phyloP scores from a whole-genome alignment of 2,329 filamentous ascomycete genomes.

The Penicillium frequentans region DNA sequence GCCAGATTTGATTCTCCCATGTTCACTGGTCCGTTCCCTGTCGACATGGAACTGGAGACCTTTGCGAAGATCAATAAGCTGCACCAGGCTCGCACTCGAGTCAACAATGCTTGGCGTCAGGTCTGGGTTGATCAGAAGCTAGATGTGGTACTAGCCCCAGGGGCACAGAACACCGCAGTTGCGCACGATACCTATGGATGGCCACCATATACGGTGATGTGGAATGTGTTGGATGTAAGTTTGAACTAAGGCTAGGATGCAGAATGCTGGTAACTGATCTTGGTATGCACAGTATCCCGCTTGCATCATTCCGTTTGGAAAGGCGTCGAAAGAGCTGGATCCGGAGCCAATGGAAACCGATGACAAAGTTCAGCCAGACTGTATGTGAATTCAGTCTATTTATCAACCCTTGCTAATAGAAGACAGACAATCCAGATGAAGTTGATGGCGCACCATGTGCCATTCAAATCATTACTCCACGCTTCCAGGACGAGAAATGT shows the following conservation, averaged over 20 bases:
- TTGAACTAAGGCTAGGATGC: neutral
- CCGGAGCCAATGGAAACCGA: conserved; percentile 28
- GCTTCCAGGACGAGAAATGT: conserved; percentile 52
- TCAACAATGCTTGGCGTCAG: conserved; percentile 44
- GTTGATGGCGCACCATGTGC: conserved; percentile 48
- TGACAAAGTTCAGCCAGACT: conserved; percentile 29
- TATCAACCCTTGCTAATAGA: neutral
- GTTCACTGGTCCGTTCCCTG: conserved; percentile 32
- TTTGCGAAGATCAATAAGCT: conserved; percentile 47
- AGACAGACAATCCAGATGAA: conserved; percentile 41
- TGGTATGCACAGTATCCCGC: conserved; percentile 47
- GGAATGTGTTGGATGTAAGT: conserved; percentile 55
- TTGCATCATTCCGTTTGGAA: conserved; percentile 49
- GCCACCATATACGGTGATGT: conserved; percentile 49
- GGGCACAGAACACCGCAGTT: conserved; percentile 53
- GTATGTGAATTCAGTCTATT: conserved; percentile 12
- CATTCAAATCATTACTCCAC: conserved; percentile 49
- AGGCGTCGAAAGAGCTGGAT: conserved; percentile 45
- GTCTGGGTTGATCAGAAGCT: conserved; percentile 45
- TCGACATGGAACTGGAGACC: conserved; percentile 21
- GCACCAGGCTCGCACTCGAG: conserved; percentile 37
- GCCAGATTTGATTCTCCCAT: conserved; percentile 20
- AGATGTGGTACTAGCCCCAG: conserved; percentile 53
- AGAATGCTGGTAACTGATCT: neutral
- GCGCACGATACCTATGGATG: conserved; percentile 48